Percentiles rank a stretch among this genome's conserved stretches.
phyloP scores from a whole-genome alignment of 768 basidiomycete species.

The Sistotremastrum niveocremeum region DNA sequence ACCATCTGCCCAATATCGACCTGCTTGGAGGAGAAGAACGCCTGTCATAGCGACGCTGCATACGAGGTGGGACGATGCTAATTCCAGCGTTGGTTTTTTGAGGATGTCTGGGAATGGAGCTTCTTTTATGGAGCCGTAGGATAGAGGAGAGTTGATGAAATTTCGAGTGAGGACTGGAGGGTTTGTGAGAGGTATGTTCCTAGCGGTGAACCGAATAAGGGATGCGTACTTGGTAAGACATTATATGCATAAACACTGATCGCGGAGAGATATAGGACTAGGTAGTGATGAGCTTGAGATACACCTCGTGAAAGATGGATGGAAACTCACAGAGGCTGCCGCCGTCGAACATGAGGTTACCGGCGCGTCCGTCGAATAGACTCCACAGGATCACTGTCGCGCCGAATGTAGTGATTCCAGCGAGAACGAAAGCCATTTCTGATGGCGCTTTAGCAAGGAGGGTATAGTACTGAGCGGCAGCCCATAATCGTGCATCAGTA shows the following conservation, averaged over 20 bases:
- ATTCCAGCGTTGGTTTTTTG: constrained; percentile 53
- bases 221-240: constrained; percentile 62
- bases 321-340: constrained; percentile 64
- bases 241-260: constrained; percentile 58
- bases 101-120: constrained; percentile 53
- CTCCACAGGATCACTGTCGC: constrained; percentile 64
- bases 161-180: constrained; percentile 39
- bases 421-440: constrained; percentile 42
- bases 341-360: constrained; percentile 85
- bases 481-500: constrained; percentile 77
- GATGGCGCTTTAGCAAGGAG: constrained; percentile 56
- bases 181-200: constrained; percentile 5
- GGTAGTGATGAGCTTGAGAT: background rate
- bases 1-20: constrained; percentile 74
- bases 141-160: constrained; percentile 44
- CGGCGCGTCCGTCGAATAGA: constrained; percentile 60
- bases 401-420: constrained; percentile 43
- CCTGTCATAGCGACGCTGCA: constrained; percentile 82
- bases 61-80: constrained; percentile 73
- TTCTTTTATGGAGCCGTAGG: constrained; percentile 10
- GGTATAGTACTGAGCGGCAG: constrained; percentile 70
- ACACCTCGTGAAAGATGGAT: background rate
- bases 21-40: constrained; percentile 73
- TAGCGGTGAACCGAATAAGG: background rate
- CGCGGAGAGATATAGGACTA: constrained; percentile 69